A percentile compares a stretch with the other conserved stretches of the same genome.
Conservation (phyloP, 2,329 filamentous ascomycete genomes). For the Cladophialophora exuberans region DNA sequence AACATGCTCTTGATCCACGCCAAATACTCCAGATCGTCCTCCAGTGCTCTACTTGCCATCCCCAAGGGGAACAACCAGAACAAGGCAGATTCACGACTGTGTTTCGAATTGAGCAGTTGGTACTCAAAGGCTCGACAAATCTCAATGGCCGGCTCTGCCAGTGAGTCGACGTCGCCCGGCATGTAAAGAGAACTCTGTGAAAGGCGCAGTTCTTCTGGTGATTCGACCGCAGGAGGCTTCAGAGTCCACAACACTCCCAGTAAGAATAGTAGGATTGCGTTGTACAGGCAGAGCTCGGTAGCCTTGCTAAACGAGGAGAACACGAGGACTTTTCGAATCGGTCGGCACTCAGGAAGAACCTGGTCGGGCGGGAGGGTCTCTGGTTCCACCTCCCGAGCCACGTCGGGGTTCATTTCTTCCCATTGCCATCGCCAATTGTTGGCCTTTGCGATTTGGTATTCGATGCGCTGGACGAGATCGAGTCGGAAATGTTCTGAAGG, state of each 20-base stretch:
- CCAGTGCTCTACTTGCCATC: conserved; percentile 19
- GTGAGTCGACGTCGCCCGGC: conserved; percentile 18
- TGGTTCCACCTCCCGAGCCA: conserved; percentile 22
- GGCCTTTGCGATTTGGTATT: conserved; percentile 18
- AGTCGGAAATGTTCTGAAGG: conserved; percentile 9
- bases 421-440: conserved; percentile 27
- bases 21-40: conserved; percentile 19
- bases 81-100: conserved; percentile 15
- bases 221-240: conserved; percentile 3
- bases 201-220: conserved; percentile 3
- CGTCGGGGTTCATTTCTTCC: conserved; percentile 23
- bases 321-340: conserved; percentile 67
- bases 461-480: conserved; percentile 19
- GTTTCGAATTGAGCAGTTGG: conserved; percentile 17
- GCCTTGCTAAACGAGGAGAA: conserved; percentile 38
- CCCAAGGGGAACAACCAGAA: conserved; percentile 27
- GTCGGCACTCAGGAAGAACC: conserved; percentile 85
- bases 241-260: conserved; percentile 24
- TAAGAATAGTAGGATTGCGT: conserved; percentile 24
- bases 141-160: conserved; percentile 22
- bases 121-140: conserved; percentile 27
- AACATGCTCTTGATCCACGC: conserved; percentile 24
- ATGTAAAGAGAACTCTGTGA: conserved; percentile 13
- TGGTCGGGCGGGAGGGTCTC: conserved; percentile 43
- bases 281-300: conserved; percentile 26